A percentile compares a stretch with the other conserved stretches of the same genome.
phyloP scores from a whole-genome alignment of 108 stramenopile genomes.

The Aurantiochytrium sp. region DNA sequence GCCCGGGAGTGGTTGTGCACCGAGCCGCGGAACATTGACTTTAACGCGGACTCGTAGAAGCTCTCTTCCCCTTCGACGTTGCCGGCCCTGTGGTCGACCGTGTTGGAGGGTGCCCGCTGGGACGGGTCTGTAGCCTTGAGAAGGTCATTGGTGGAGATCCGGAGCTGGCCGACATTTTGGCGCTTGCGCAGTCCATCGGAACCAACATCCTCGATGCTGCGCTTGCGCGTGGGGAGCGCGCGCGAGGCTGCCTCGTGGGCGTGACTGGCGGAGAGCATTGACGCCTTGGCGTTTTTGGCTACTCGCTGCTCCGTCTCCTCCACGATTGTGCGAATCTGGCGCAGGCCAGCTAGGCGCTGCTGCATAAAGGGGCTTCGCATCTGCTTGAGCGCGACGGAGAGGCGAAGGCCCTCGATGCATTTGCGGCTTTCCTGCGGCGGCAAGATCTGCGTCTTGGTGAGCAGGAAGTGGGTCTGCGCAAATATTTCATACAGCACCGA shows the following conservation, averaged over 20 bases:
- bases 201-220: background rate
- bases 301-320: background rate
- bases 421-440: background rate
- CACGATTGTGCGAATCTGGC: background rate
- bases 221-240: background rate
- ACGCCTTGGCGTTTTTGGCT: background rate
- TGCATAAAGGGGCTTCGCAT: conserved; percentile 6
- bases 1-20: too few relatives aligned
- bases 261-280: too few relatives aligned
- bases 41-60: background rate
- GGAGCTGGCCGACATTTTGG: background rate
- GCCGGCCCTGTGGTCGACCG: too few relatives aligned
- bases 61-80: too few relatives aligned
- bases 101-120: too few relatives aligned
- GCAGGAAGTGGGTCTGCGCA: background rate
- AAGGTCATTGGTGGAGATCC: background rate
- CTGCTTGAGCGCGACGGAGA: background rate
- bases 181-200: background rate
- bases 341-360: conserved; percentile 15
- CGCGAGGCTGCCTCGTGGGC: background rate
- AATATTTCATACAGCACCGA: background rate
- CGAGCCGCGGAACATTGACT: background rate
- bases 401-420: background rate
- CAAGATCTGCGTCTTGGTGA: background rate
- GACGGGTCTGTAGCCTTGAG: too few relatives aligned